These are phyloP conservation scores for Canariomyces notabilis DNA, from an alignment of 2,329 filamentous ascomycete species.

Conservation along the genomic window DNA sequence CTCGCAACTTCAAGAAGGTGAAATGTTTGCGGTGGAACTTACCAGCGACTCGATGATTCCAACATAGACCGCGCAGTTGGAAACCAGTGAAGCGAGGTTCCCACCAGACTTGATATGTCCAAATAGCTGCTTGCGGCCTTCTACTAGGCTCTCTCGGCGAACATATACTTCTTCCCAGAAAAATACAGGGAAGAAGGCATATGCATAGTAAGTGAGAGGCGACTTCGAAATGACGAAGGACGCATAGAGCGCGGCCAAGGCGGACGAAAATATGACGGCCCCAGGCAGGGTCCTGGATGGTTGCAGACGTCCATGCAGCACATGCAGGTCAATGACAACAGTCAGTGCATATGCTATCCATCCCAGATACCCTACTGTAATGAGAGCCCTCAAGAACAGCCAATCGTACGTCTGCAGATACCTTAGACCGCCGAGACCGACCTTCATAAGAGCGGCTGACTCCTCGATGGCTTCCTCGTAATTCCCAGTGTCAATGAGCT, in stretches of 20 bases:
- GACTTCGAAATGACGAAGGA: slow-evolving; percentile 76
- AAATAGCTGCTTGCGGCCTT: slow-evolving; percentile 65
- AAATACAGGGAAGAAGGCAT: slow-evolving; percentile 83
- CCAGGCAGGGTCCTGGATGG: slow-evolving; percentile 58
- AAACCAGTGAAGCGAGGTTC: slow-evolving; percentile 51
- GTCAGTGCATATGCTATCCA: slow-evolving; percentile 93
- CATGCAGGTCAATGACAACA: slow-evolving; percentile 81
- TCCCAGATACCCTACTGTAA: slow-evolving; percentile 86
- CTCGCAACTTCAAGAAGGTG: not conserved
- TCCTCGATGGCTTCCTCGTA: slow-evolving; percentile 75
- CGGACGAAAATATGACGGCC: slow-evolving; percentile 65
- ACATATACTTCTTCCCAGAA: slow-evolving; percentile 97
- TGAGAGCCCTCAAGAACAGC: slow-evolving; percentile 84
- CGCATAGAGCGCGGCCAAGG: slow-evolving; percentile 70
- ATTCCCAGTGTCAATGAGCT: slow-evolving; percentile 59
- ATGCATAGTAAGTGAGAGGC: slow-evolving; percentile 79
- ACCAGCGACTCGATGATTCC: slow-evolving; percentile 74
- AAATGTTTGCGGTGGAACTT: slow-evolving; percentile 28
- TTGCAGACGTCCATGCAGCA: slow-evolving; percentile 65
- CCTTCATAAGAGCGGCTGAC: slow-evolving; percentile 69
- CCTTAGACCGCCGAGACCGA: slow-evolving; percentile 74
- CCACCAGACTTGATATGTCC: slow-evolving; percentile 59
- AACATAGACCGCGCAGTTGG: slow-evolving; percentile 65
- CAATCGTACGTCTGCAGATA: slow-evolving; percentile 99
- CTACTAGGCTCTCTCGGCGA: slow-evolving; percentile 61